Evolutionary conservation across 257 asterid genomes (phyloP).

Genomic region (Solanum piurae): DNA sequence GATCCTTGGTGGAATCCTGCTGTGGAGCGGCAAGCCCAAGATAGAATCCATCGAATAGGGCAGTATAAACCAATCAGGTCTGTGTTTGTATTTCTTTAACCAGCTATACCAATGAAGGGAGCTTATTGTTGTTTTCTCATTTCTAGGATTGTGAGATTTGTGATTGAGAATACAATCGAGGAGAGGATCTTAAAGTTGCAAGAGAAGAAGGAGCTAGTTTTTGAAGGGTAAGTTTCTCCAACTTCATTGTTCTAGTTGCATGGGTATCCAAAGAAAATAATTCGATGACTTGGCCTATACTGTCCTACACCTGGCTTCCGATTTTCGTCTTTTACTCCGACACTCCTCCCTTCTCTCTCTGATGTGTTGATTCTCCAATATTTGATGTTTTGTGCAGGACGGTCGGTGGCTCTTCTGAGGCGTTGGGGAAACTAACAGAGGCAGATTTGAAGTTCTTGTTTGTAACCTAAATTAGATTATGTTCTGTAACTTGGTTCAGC

Average conservation of each 20-base stretch:
- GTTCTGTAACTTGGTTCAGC: not conserved
- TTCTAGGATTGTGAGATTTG: slow-evolving; percentile 73
- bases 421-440: slow-evolving; percentile 69
- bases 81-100: not conserved
- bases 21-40: slow-evolving; percentile 94
- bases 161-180: slow-evolving; percentile 76
- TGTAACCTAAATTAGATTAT: slow-evolving; percentile 21
- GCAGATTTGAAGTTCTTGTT: slow-evolving; percentile 79
- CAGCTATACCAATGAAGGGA: not conserved
- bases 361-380: not conserved
- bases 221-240: slow-evolving; percentile 64
- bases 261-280: not conserved
- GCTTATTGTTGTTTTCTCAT: not conserved
- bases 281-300: not conserved
- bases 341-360: not conserved
- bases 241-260: not conserved
- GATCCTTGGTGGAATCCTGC: slow-evolving; percentile 99
- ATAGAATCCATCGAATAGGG: slow-evolving; percentile 91
- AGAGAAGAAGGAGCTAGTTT: slow-evolving; percentile 91
- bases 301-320: not conserved
- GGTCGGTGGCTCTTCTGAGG: slow-evolving; percentile 81
- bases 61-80: slow-evolving; percentile 87
- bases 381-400: slow-evolving; percentile 43
- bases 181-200: slow-evolving; percentile 90
- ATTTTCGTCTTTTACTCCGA: not conserved